phyloP scores from a whole-genome alignment of 2,329 filamentous ascomycete genomes.

The Apiospora rasikravindrae region DNA sequence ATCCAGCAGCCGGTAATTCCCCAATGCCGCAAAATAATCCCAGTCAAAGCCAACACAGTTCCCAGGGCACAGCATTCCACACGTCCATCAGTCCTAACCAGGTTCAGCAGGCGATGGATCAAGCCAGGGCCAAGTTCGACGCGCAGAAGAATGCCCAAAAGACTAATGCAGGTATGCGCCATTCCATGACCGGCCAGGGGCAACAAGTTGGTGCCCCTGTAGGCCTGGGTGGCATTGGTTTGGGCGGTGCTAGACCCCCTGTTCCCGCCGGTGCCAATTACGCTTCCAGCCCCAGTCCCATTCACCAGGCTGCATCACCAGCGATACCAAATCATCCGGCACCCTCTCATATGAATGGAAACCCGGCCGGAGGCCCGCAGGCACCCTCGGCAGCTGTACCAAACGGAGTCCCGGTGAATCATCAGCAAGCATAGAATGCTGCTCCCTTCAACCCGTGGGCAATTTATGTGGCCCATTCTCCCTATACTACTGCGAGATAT shows the following conservation, averaged over 20 bases:
- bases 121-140: slow-evolving; percentile 39
- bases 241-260: slow-evolving; percentile 33
- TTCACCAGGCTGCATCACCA: slow-evolving; percentile 30
- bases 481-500: not conserved
- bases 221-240: slow-evolving; percentile 38
- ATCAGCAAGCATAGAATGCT: slow-evolving; percentile 19
- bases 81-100: slow-evolving; percentile 38
- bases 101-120: slow-evolving; percentile 41
- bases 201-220: slow-evolving; percentile 36
- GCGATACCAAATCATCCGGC: slow-evolving; percentile 27
- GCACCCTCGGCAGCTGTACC: not conserved
- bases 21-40: slow-evolving; percentile 30
- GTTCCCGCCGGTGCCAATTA: slow-evolving; percentile 32
- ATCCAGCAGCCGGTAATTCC: slow-evolving; percentile 33
- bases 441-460: slow-evolving; percentile 2
- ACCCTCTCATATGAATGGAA: slow-evolving; percentile 32
- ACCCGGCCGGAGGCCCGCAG: slow-evolving; percentile 21
- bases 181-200: slow-evolving; percentile 29
- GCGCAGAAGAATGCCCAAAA: slow-evolving; percentile 35
- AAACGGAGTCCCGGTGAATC: slow-evolving; percentile 16
- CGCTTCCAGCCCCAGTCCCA: slow-evolving; percentile 34
- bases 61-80: slow-evolving; percentile 32
- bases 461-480: not conserved
- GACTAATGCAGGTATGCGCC: slow-evolving; percentile 34
- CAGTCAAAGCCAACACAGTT: slow-evolving; percentile 32